These are phyloP conservation scores for Ormosia emarginata DNA, from an alignment of 306 rosid species.

Conservation along the genomic window DNA sequence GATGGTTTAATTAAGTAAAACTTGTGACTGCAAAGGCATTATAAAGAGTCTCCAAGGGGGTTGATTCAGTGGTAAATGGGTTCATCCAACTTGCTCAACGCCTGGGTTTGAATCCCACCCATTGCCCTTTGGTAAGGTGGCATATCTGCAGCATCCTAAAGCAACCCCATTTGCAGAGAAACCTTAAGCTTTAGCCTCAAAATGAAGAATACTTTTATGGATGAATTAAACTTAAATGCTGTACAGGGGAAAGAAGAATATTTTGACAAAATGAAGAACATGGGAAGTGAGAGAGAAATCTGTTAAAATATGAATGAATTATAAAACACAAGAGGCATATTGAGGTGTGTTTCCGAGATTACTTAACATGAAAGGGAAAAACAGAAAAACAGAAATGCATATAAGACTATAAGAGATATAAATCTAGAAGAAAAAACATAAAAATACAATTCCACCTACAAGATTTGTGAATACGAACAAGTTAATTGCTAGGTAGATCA, in stretches of 20 bases:
- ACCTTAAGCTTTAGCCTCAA: not conserved
- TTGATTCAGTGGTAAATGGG: not conserved
- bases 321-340: not conserved
- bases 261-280: not conserved
- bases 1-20: not conserved
- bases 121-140: not conserved
- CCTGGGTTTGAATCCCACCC: not conserved
- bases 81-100: not conserved
- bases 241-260: not conserved
- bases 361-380: not conserved
- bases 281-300: not conserved
- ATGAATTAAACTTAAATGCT: not conserved
- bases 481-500: not conserved
- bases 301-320: not conserved
- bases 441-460: not conserved
- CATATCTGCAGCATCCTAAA: not conserved
- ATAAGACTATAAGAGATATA: not conserved
- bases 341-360: not conserved
- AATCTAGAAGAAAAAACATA: not conserved
- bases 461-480: slow-evolving; percentile 8
- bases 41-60: not conserved
- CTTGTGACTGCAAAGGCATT: not conserved
- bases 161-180: not conserved
- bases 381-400: not conserved
- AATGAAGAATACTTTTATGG: not conserved